A percentile compares a stretch with the other conserved stretches of the same genome.
phyloP scores from a whole-genome alignment of 2,329 filamentous ascomycete species.

The Arthrobotrys megalospora region DNA sequence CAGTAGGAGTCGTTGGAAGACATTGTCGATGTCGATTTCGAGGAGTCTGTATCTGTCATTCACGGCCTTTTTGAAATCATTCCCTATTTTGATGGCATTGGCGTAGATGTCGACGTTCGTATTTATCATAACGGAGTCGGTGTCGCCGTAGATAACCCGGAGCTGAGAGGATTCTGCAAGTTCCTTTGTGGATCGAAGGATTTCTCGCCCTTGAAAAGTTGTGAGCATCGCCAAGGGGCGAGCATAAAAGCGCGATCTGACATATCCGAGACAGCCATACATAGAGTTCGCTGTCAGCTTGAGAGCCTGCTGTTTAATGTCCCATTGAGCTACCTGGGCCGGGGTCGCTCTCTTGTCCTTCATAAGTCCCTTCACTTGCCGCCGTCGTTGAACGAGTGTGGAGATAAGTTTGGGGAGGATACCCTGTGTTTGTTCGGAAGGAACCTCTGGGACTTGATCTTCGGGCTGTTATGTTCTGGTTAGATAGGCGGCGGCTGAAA shows the following conservation, averaged over 20 bases:
- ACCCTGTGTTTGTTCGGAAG: constrained; percentile 81
- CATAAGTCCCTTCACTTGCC: constrained; percentile 96
- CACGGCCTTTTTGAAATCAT: constrained; percentile 94
- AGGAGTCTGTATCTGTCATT: constrained; percentile 93
- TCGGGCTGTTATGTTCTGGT: constrained; percentile 74
- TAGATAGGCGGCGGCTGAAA: not conserved
- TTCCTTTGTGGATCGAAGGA: constrained; percentile 94
- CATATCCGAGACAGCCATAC: constrained; percentile 98
- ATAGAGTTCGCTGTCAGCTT: constrained; percentile 99
- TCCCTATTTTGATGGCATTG: constrained; percentile 90
- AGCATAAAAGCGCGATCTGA: constrained; percentile 96
- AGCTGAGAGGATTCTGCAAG: constrained; percentile 91
- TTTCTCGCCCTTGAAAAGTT: constrained; percentile 97
- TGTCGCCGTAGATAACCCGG: constrained; percentile 98
- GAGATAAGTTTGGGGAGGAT: constrained; percentile 92
- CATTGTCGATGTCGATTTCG: constrained; percentile 98
- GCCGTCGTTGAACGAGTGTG: constrained; percentile 87
- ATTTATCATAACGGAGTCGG: constrained; percentile 99
- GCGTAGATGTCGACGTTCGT: constrained; percentile 95
- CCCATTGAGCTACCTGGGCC: constrained; percentile 93
- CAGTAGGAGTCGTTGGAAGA: constrained; percentile 91
- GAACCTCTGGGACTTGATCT: constrained; percentile 89
- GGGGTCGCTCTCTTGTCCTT: constrained; percentile 89
- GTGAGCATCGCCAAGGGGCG: constrained; percentile 94
- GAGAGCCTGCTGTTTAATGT: constrained; percentile 95